Evolutionary conservation across 2,329 filamentous ascomycete species (phyloP).

Genomic region (Exutisphaerella laricina): DNA sequence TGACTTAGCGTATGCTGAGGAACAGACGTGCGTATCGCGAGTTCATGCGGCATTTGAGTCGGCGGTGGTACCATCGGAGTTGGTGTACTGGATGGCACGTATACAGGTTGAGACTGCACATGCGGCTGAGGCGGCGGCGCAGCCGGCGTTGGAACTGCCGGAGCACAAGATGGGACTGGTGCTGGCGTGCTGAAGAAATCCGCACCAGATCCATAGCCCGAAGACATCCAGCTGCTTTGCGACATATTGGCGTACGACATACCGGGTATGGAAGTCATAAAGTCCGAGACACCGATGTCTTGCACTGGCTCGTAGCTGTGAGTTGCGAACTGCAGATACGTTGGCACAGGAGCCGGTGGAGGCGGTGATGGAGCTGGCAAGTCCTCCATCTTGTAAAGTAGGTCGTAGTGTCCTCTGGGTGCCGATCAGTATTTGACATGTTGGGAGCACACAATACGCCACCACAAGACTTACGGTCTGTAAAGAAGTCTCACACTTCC

Average conservation of each 20-base stretch:
- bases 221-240: conserved; percentile 17
- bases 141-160: conserved; percentile 23
- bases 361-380: conserved; percentile 32
- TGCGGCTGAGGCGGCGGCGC: conserved; percentile 27
- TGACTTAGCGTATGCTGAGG: conserved; percentile 22
- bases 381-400: conserved; percentile 69
- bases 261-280: conserved; percentile 43
- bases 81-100: conserved; percentile 23
- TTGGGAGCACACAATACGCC: background rate
- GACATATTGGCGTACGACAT: conserved; percentile 35
- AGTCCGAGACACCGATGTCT: conserved; percentile 33
- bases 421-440: conserved; percentile 19
- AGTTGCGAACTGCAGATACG: conserved; percentile 32
- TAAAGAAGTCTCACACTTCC: conserved; percentile 65
- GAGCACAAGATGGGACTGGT: conserved; percentile 24
- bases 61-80: conserved; percentile 27
- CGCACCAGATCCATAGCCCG: conserved; percentile 18
- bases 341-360: conserved; percentile 27
- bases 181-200: conserved; percentile 25
- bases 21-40: conserved; percentile 25
- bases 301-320: conserved; percentile 27
- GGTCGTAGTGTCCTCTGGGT: conserved; percentile 77
- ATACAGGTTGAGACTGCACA: conserved; percentile 25
- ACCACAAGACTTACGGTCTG: conserved; percentile 50
- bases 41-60: conserved; percentile 28